Conservation (phyloP, 176 grass and related monocot species). For the Phyllostachys edulis region DNA sequence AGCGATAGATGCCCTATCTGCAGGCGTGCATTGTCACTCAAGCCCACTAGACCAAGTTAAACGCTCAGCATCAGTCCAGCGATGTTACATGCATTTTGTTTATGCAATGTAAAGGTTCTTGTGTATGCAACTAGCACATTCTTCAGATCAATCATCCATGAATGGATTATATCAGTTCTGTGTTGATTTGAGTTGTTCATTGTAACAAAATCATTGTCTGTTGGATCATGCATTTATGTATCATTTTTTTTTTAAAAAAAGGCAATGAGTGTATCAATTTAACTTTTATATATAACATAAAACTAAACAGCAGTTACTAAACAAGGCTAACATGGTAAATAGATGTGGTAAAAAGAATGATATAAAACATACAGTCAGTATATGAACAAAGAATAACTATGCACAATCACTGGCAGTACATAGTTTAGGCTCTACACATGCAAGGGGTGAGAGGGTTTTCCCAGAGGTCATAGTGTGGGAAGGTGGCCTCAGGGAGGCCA, state of each 20-base stretch:
- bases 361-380: neutral
- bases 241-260: neutral
- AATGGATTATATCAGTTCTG: neutral
- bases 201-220: neutral
- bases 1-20: neutral
- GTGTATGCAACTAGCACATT: neutral
- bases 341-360: slow-evolving; percentile 4
- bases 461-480: slow-evolving; percentile 96
- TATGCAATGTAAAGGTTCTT: neutral
- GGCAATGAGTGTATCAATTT: neutral
- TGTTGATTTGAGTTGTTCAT: neutral
- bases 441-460: slow-evolving; percentile 92
- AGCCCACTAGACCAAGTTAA: neutral
- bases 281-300: neutral
- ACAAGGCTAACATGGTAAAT: neutral
- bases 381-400: slow-evolving; percentile 48
- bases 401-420: neutral
- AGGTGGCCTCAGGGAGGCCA: slow-evolving; percentile 78
- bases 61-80: neutral
- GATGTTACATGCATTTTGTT: neutral
- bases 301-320: neutral
- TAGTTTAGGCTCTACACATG: slow-evolving; percentile 76
- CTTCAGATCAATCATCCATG: neutral
- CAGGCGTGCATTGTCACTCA: neutral
- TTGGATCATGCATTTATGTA: neutral